Percentiles rank a stretch among this genome's conserved stretches.
Conservation (phyloP, 345 rosid species). For the Mangifera indica region DNA sequence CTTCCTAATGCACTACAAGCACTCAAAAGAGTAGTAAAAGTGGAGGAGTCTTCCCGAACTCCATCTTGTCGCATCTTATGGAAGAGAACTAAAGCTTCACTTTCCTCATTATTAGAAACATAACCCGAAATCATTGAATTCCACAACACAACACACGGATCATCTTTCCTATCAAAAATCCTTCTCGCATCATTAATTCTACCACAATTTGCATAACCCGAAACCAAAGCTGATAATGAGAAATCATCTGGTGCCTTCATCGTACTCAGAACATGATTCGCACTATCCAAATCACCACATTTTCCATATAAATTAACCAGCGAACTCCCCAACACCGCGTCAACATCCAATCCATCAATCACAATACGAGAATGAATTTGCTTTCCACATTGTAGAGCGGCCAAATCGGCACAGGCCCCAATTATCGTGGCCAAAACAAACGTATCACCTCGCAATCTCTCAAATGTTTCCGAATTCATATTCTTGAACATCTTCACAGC, state of each 20-base stretch:
- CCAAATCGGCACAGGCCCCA: slow-evolving; percentile 59
- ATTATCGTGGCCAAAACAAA: slow-evolving; percentile 59
- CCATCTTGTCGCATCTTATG: slow-evolving; percentile 52
- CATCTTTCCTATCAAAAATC: slow-evolving; percentile 41
- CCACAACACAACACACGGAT: slow-evolving; percentile 55
- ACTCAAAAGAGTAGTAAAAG: slow-evolving; percentile 50
- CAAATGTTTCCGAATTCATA: slow-evolving; percentile 33
- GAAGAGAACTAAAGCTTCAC: slow-evolving; percentile 54
- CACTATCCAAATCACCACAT: slow-evolving; percentile 64
- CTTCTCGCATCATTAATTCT: slow-evolving; percentile 54
- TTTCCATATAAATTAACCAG: slow-evolving; percentile 69
- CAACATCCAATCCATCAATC: slow-evolving; percentile 41
- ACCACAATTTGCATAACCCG: slow-evolving; percentile 66
- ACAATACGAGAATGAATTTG: slow-evolving; percentile 69
- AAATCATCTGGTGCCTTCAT: slow-evolving; percentile 57
- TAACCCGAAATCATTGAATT: slow-evolving; percentile 81
- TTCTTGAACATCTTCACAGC: slow-evolving; percentile 61
- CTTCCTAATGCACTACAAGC: slow-evolving; percentile 48
- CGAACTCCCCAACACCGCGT: slow-evolving; percentile 56
- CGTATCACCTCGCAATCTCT: slow-evolving; percentile 37
- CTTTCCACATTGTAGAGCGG: slow-evolving; percentile 57
- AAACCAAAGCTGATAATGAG: slow-evolving; percentile 75
- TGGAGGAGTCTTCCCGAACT: slow-evolving; percentile 46
- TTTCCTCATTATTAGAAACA: slow-evolving; percentile 51
- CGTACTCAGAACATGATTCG: slow-evolving; percentile 41